A percentile compares a stretch with the other conserved stretches of the same genome.
phyloP scores from a whole-genome alignment of 257 asterid species.

The Dorcoceras hygrometricum region DNA sequence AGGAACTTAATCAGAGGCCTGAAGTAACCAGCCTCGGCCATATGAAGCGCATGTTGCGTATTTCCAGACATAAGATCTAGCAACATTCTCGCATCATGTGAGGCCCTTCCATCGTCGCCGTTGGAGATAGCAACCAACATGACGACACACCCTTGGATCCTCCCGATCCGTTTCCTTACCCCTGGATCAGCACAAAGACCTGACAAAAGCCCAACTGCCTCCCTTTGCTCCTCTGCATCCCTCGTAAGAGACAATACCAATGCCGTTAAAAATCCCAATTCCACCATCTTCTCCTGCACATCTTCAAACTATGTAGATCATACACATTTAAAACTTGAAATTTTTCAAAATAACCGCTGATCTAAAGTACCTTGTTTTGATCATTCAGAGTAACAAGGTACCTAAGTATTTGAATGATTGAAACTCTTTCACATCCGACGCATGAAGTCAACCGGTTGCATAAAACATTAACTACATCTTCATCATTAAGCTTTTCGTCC shows the following conservation, averaged over 20 bases:
- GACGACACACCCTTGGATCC: slow-evolving; percentile 67
- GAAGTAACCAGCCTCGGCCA: slow-evolving; percentile 97
- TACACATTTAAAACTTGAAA: not conserved
- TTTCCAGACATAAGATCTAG: slow-evolving; percentile 60
- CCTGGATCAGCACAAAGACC: slow-evolving; percentile 42
- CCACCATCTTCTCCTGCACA: slow-evolving; percentile 80
- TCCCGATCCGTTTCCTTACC: slow-evolving; percentile 57
- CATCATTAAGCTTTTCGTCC: slow-evolving; percentile 38
- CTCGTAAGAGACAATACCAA: slow-evolving; percentile 66
- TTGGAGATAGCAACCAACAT: slow-evolving; percentile 73
- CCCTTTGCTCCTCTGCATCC: slow-evolving; percentile 66
- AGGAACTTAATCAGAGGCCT: slow-evolving; percentile 70
- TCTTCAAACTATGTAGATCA: slow-evolving; percentile 36
- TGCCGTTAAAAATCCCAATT: slow-evolving; percentile 40
- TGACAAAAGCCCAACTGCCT: slow-evolving; percentile 64
- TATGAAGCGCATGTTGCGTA: slow-evolving; percentile 79
- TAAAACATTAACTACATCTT: slow-evolving; percentile 45
- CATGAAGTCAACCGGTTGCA: slow-evolving; percentile 44
- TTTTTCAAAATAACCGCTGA: not conserved
- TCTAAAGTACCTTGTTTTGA: slow-evolving; percentile 54
- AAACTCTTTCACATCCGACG: slow-evolving; percentile 42
- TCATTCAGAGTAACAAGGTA: slow-evolving; percentile 34
- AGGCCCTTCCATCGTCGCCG: slow-evolving; percentile 54
- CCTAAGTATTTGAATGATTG: slow-evolving; percentile 50
- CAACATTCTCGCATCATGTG: slow-evolving; percentile 52